Evolutionary conservation across 164 flowering plant genomes (phyloP).

Genomic region (Magnolia sinica): DNA sequence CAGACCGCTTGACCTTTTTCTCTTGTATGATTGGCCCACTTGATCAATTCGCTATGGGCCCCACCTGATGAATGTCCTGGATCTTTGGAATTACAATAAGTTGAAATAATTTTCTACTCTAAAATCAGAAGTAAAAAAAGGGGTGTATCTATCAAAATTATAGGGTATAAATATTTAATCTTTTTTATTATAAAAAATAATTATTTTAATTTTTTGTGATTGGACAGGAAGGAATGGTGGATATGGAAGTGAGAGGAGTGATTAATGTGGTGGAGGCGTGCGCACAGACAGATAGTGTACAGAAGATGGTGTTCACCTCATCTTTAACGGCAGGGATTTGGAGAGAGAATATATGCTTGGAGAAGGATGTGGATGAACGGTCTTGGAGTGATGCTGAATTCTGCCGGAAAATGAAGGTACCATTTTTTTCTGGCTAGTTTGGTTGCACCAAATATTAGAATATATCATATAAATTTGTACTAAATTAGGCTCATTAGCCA

Average conservation of each 20-base stretch:
- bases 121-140: too few relatives aligned
- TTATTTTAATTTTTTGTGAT: not conserved
- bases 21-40: too few relatives aligned
- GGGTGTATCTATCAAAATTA: too few relatives aligned
- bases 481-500: too few relatives aligned
- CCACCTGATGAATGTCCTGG: too few relatives aligned
- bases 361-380: conserved; percentile 56
- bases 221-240: conserved; percentile 46
- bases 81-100: too few relatives aligned
- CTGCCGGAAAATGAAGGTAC: conserved; percentile 61
- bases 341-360: conserved; percentile 45
- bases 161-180: not conserved
- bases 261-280: conserved; percentile 75
- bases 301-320: conserved; percentile 58
- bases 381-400: conserved; percentile 60
- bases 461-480: too few relatives aligned
- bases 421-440: not conserved
- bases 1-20: too few relatives aligned
- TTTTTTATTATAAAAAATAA: not conserved
- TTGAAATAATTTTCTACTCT: not conserved
- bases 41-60: too few relatives aligned
- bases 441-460: too few relatives aligned
- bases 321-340: conserved; percentile 64
- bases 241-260: conserved; percentile 68
- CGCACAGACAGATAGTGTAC: conserved; percentile 49